Percentiles rank a stretch among this genome's conserved stretches.
These are phyloP conservation scores for maize (Zea mays) DNA, from an alignment of 176 grass and related monocot genomes.

Conservation along the genomic window DNA sequence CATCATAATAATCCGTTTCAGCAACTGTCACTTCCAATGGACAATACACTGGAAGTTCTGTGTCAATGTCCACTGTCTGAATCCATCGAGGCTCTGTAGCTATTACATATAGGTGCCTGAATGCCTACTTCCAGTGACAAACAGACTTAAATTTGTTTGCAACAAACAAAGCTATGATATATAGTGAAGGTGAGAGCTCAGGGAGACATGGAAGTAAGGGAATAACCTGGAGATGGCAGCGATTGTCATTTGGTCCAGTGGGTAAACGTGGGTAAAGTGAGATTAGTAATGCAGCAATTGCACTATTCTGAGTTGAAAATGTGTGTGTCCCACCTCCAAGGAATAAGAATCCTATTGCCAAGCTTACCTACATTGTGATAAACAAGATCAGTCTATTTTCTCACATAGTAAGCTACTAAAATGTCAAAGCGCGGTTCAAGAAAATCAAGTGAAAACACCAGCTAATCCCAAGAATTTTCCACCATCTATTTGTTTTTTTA, in stretches of 20 bases:
- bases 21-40: conserved; percentile 84
- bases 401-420: conserved; percentile 35
- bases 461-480: not conserved
- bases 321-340: conserved; percentile 92
- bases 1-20: conserved; percentile 86
- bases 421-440: not conserved
- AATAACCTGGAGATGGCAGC: conserved; percentile 90
- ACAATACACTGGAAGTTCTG: conserved; percentile 86
- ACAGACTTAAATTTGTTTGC: conserved; percentile 34
- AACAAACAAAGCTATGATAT: conserved; percentile 23
- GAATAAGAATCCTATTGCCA: conserved; percentile 91
- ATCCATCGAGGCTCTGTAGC: conserved; percentile 86
- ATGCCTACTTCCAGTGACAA: conserved; percentile 56
- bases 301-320: conserved; percentile 87
- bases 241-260: conserved; percentile 95
- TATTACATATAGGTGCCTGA: conserved; percentile 89
- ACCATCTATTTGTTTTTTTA: no score
- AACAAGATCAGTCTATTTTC: conserved; percentile 13
- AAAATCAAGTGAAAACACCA: conserved; percentile 27
- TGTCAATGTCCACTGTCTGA: conserved; percentile 90
- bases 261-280: conserved; percentile 93
- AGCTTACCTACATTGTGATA: conserved; percentile 67
- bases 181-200: conserved; percentile 14
- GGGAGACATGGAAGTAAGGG: conserved; percentile 17
- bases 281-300: conserved; percentile 81